Evolutionary conservation across 257 asterid species (phyloP).

Genomic region (Solanum tarijense): DNA sequence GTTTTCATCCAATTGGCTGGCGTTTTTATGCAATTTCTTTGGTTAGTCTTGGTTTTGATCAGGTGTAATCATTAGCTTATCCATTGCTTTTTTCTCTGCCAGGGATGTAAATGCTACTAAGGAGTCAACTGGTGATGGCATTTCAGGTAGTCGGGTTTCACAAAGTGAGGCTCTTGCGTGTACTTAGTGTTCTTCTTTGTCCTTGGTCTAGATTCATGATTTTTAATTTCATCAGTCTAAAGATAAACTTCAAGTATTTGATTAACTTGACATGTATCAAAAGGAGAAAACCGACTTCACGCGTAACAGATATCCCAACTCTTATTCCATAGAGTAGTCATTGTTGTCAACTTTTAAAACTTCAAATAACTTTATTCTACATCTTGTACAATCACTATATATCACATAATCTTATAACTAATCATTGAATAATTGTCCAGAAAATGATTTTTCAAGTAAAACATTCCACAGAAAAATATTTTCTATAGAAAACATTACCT

Average conservation of each 20-base stretch:
- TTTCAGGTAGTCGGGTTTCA: constrained; percentile 7
- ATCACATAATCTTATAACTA: neutral
- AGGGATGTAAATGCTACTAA: constrained; percentile 24
- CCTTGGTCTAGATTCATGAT: neutral
- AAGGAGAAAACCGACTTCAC: neutral
- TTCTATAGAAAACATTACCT: neutral
- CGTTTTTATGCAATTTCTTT: neutral
- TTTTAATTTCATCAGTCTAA: neutral
- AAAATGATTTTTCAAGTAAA: neutral
- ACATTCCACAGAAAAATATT: neutral
- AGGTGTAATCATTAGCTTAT: neutral
- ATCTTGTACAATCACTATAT: neutral
- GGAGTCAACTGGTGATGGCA: constrained; percentile 11
- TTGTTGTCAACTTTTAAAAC: neutral
- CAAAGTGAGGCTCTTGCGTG: constrained; percentile 12
- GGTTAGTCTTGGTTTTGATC: neutral
- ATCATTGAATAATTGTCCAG: neutral
- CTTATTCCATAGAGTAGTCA: neutral
- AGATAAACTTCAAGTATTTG: neutral
- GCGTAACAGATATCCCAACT: neutral
- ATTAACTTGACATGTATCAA: neutral
- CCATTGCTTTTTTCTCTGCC: neutral
- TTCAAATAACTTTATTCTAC: neutral
- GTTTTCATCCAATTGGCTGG: neutral
- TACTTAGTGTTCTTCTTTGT: neutral